Percentiles rank a stretch among this genome's conserved stretches.
Conservation (phyloP, 2,329 filamentous ascomycete species). For the Ophiostoma tasmaniense region DNA sequence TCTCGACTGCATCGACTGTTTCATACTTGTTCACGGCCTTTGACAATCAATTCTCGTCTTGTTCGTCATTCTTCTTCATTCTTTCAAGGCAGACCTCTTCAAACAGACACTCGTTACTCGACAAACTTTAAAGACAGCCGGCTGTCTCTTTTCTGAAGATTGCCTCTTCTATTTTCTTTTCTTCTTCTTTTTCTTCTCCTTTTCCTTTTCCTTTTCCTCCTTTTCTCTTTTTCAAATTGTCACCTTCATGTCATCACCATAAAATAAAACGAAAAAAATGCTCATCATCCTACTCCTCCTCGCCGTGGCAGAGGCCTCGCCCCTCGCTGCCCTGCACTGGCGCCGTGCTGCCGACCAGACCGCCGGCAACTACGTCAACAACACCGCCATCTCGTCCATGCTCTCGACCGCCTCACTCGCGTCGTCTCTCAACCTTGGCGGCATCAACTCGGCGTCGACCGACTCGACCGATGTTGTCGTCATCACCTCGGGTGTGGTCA, state of each 20-base stretch:
- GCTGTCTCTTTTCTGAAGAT: background rate
- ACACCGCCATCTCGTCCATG: background rate
- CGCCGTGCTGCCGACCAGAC: background rate
- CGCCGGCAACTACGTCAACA: background rate
- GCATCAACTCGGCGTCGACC: background rate
- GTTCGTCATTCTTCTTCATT: background rate
- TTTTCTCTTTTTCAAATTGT: slow-evolving; percentile 12
- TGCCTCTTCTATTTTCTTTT: no score
- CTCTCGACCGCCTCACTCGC: background rate
- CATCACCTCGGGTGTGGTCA: background rate
- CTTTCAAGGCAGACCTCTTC: background rate
- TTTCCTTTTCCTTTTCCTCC: background rate
- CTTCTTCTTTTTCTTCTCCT: background rate
- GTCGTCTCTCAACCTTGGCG: background rate
- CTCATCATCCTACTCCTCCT: slow-evolving; percentile 17
- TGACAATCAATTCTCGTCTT: background rate
- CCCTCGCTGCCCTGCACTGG: slow-evolving; percentile 18
- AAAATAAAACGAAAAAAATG: background rate
- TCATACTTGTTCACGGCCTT: slow-evolving; percentile 9
- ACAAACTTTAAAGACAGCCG: background rate
- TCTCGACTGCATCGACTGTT: background rate
- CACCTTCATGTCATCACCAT: background rate
- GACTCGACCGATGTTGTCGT: background rate
- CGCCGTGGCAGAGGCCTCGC: slow-evolving; percentile 23
- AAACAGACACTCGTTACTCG: background rate